Base-by-base conservation (phyloP, 1,284 basidiomycete genomes). In the Pyrrhoderma noxium region DNA sequence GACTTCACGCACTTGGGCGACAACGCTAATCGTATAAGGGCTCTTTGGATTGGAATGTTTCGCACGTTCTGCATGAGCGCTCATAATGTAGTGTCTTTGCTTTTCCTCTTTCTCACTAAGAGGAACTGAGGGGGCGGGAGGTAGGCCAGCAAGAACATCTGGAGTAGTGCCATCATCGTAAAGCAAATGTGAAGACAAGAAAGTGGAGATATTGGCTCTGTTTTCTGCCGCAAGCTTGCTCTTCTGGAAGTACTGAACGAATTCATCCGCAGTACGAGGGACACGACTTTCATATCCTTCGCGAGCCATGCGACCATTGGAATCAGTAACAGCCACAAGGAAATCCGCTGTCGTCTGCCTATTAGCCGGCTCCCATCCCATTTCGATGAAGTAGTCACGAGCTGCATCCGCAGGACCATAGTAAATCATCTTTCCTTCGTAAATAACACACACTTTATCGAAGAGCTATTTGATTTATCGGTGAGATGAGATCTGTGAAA, bases 361-460 rank as follows among this genome's bases (percentile, higher is more conserved):
- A 56, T 72, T 67, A 19, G 70, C 68, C 3, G 72, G 72, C 54
- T 75, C 66, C 65, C 76, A 87, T 2, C 83, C 83, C 66, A 85
- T 74, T 52, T 77, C 68, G 57, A 76, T 65, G 61, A 82, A 83
- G 66, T 80, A 85, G 56, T 72, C 61, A 55, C 77, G 71, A 8
- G 82, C 82, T 22, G 68, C 66, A 34, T 62, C 57, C 2, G 75
- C 72, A 2, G 70, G 71, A 1, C 82, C 82, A 59, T 76, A 85
- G 70, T 76, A 85, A 51, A 76, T 76, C 65, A 82, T 77, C 54
- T 73, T 69, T 16, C 82, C 82, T 61, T 81, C 74, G 64, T 81
- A 75, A 54, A 85, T 69, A 16, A 86, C 72, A 54, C 71, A 73
- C 31, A 82, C 80, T 64, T 82, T 82, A 71, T 82, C 79, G 59